phyloP scores from a whole-genome alignment of 768 basidiomycete species.

The Suillus americanus region DNA sequence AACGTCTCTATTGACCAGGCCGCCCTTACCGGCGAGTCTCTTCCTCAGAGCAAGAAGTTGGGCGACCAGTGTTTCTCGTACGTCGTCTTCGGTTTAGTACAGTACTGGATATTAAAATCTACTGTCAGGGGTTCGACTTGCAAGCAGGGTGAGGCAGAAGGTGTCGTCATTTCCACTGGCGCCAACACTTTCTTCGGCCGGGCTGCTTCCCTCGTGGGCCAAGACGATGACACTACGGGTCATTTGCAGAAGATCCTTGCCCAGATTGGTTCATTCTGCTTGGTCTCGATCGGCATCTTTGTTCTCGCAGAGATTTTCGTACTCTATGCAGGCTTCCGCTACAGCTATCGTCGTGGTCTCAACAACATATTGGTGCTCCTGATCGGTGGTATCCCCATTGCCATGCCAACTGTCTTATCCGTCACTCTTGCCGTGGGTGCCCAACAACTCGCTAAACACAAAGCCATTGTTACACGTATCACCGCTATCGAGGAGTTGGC shows the following conservation, averaged over 20 bases:
- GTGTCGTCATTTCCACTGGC: conserved; percentile 97
- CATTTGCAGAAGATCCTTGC: conserved; percentile 99
- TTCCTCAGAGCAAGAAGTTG: conserved; percentile 88
- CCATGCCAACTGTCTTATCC: conserved; percentile 98
- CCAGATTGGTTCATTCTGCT: conserved; percentile 96
- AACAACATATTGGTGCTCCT: conserved; percentile 97
- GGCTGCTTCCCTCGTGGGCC: conserved; percentile 94
- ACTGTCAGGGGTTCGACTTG: conserved; percentile 85
- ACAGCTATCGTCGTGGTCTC: conserved; percentile 89
- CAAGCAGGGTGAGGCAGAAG: conserved; percentile 99
- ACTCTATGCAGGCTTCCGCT: conserved; percentile 90
- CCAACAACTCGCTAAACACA: conserved; percentile 98
- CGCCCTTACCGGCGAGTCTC: conserved; percentile 95
- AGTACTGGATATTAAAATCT: conserved; percentile 6
- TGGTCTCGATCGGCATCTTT: conserved; percentile 95
- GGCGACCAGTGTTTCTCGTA: conserved; percentile 99
- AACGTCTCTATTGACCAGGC: conserved; percentile 99
- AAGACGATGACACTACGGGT: conserved; percentile 96
- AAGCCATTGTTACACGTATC: conserved; percentile 99
- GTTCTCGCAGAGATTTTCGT: conserved; percentile 92
- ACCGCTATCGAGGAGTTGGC: conserved; percentile 98
- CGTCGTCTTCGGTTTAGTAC: conserved; percentile 34
- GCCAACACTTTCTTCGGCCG: conserved; percentile 99
- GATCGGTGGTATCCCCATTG: conserved; percentile 99
- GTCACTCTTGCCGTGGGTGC: conserved; percentile 99